Percentiles rank a stretch among this genome's conserved stretches.
These are phyloP conservation scores for Trichoderma oligosporum DNA, from an alignment of 2,329 filamentous ascomycete genomes.

Conservation along the genomic window DNA sequence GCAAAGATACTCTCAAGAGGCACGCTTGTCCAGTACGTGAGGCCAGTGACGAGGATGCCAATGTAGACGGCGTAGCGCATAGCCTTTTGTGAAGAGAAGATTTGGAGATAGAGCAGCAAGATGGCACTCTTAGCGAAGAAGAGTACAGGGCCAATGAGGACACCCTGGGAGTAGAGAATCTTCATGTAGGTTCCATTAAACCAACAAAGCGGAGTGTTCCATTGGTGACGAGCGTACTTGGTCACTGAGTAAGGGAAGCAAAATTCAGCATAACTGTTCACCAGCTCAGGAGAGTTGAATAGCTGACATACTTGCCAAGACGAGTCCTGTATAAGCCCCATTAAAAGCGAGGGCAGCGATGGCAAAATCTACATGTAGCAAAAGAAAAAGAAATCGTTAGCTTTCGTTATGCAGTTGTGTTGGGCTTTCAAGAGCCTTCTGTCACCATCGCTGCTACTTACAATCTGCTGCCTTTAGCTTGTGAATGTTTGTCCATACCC, in stretches of 20 bases:
- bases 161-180: conserved; percentile 17
- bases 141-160: conserved; percentile 15
- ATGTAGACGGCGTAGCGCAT: conserved; percentile 18
- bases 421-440: background rate
- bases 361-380: conserved; percentile 14
- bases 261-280: background rate
- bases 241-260: background rate
- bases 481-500: background rate
- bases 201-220: conserved; percentile 21
- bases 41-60: conserved; percentile 18
- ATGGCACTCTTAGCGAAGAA: conserved; percentile 25
- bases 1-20: background rate
- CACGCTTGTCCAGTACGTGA: conserved; percentile 8
- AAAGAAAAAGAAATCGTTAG: background rate
- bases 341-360: background rate
- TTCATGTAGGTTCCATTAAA: conserved; percentile 13
- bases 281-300: too few species aligned
- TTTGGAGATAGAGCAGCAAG: conserved; percentile 22
- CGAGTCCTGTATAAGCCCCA: background rate
- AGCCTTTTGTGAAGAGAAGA: conserved; percentile 19
- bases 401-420: background rate
- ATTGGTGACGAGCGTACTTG: conserved; percentile 17
- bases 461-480: background rate
- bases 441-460: background rate
- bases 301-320: background rate